Evolutionary conservation across 2,329 filamentous ascomycete genomes (phyloP).

Genomic region (Stachybotrys chlorohalonatus): DNA sequence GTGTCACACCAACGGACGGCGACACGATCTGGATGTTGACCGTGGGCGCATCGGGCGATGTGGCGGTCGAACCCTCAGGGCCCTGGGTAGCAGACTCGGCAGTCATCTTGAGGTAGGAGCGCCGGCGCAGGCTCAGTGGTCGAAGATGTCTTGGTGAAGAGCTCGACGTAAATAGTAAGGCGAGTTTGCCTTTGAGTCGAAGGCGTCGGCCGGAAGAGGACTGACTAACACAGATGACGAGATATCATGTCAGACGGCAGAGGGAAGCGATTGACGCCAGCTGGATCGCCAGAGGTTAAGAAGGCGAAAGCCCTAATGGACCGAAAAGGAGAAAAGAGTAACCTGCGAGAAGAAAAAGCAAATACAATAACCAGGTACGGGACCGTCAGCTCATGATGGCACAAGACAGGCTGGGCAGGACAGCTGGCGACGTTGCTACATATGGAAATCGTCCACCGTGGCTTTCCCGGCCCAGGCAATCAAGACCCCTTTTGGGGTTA

Average conservation of each 20-base stretch:
- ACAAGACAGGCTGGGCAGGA: neutral
- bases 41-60: conserved; percentile 22
- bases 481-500: neutral
- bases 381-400: neutral
- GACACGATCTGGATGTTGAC: conserved; percentile 52
- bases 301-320: neutral
- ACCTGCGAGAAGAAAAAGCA: neutral
- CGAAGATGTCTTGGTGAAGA: neutral
- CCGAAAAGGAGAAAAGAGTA: neutral
- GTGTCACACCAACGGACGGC: conserved; percentile 44
- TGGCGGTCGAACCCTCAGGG: conserved; percentile 12
- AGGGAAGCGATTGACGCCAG: neutral
- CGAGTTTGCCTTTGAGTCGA: neutral
- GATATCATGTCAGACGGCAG: neutral
- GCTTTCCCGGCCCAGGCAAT: conserved; percentile 2
- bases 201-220: neutral
- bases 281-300: too few relatives aligned
- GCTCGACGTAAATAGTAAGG: neutral
- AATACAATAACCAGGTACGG: neutral
- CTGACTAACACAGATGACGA: neutral
- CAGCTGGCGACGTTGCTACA: neutral
- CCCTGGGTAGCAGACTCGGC: conserved; percentile 21
- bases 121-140: conserved; percentile 14
- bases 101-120: conserved; percentile 25
- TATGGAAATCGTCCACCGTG: conserved; percentile 5